phyloP scores from a whole-genome alignment of 2,329 filamentous ascomycete species.

The Aaosphaeria arxii region DNA sequence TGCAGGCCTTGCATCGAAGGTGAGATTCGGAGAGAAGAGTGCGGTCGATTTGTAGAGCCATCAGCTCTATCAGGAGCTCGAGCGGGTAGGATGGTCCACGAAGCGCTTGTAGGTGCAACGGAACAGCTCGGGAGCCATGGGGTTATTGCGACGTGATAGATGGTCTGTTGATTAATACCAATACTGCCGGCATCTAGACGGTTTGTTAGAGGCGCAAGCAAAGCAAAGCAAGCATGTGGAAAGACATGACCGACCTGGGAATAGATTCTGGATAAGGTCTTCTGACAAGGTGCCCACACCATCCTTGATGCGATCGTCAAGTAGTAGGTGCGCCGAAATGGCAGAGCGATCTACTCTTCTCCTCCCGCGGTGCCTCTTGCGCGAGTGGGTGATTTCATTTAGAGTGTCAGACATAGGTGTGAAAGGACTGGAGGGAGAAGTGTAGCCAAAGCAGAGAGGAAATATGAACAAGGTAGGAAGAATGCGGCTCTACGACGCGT shows the following conservation, averaged over 20 bases:
- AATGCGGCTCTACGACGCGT: not conserved
- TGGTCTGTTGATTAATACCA: not conserved
- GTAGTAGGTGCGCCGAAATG: conserved; percentile 73
- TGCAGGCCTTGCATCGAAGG: conserved; percentile 71
- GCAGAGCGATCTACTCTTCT: conserved; percentile 64
- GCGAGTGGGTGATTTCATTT: conserved; percentile 33
- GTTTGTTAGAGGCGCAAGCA: too few relatives aligned
- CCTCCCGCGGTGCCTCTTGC: conserved; percentile 54
- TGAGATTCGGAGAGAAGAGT: conserved; percentile 77
- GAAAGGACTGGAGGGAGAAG: not conserved
- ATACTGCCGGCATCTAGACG: too few relatives aligned
- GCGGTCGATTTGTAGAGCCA: conserved; percentile 47
- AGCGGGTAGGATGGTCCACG: conserved; percentile 85
- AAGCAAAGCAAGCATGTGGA: not conserved
- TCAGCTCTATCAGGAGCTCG: conserved; percentile 40
- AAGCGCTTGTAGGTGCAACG: conserved; percentile 55
- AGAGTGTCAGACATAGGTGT: conserved; percentile 15
- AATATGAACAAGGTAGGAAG: conserved; percentile 10
- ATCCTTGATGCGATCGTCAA: conserved; percentile 81
- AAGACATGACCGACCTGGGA: conserved; percentile 49
- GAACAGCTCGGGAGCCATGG: conserved; percentile 63
- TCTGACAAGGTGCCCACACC: conserved; percentile 84
- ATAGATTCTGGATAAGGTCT: conserved; percentile 79
- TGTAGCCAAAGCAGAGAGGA: conserved; percentile 13
- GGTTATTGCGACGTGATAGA: conserved; percentile 68